Evolutionary conservation across 129 eudicot species (phyloP), one percentile per base, ranked within the genome.

Genomic region (Dittrichia graveolens): DNA sequence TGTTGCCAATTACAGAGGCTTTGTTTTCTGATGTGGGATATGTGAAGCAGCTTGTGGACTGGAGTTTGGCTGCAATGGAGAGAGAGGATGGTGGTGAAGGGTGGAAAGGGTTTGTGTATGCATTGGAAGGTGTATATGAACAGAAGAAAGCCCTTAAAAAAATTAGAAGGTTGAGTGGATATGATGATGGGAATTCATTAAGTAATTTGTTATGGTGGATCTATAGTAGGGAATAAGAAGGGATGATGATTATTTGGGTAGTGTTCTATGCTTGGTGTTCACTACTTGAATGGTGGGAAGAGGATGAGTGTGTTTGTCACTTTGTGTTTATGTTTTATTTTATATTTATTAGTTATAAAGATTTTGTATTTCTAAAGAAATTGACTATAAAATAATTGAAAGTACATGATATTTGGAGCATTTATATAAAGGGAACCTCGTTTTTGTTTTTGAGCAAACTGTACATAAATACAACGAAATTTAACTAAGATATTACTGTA

Each of bases 201-300:
- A 81, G 91, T 7, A 92, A 92, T 78, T 85, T 92, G 78, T 67
- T 92, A 54, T 92, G 98, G 98, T 92, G 98, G 98, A 80, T 92
- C 60, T 86, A 85, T 67, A 89, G 98, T 43, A 81, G 96, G 62
- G 85, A 67, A 46, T 48, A 85, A 83, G 49, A 5, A 45, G 8
- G 48, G 82, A 75, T 31, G 90, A 67, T 39, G 62, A 42, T 15
- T 57, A 50, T n/a, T 58, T 56, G 65, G 66, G 44, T 72, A 5
- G 47, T 35, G 38, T 41, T 24, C 5, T 49, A 8, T 48, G 24
- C 38, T 61, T 1, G 31, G n/a, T 47, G 13, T n/a, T 6, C 13
- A 12, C 18, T 50, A 18, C 56, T 50, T n/a, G 19, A 50, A 18
- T 50, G 16, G 55, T 49, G n/a, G 55, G 45, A 53, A 8, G 10